phyloP scores from a whole-genome alignment of 768 basidiomycete genomes.

The Boletus patriciae region DNA sequence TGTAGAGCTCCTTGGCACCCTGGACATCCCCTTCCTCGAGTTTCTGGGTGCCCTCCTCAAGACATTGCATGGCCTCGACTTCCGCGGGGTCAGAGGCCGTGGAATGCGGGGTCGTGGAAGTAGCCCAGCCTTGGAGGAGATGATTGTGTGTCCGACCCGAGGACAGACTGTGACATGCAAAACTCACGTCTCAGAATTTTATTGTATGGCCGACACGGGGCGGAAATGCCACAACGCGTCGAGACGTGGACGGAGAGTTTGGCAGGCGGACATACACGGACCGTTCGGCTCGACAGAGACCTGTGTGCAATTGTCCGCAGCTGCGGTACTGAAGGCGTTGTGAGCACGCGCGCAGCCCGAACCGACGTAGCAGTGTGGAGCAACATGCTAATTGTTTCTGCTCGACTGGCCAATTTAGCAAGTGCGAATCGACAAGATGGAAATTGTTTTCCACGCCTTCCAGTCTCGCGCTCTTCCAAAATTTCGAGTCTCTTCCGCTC shows the following conservation, averaged over 20 bases:
- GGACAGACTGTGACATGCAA: conserved; percentile 12
- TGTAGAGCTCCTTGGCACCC: conserved; percentile 72
- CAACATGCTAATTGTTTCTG: conserved; percentile 32
- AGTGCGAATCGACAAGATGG: conserved; percentile 7
- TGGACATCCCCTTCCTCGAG: conserved; percentile 86
- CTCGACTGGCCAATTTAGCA: conserved; percentile 18
- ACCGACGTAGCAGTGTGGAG: conserved; percentile 19
- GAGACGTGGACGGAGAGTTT: conserved; percentile 11
- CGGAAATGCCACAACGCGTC: conserved; percentile 5
- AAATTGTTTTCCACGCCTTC: conserved; percentile 19
- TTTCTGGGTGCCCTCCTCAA: conserved; percentile 81
- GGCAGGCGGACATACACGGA: conserved; percentile 21
- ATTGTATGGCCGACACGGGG: conserved; percentile 6
- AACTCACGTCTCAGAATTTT: conserved; percentile 30
- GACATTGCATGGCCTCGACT: conserved; percentile 69
- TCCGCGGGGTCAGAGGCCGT: conserved; percentile 81
- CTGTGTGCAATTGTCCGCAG: conserved; percentile 21
- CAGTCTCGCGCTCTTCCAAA: conserved; percentile 31
- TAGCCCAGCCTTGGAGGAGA: conserved; percentile 60
- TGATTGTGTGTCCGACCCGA: neutral
- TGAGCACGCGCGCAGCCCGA: conserved; percentile 21
- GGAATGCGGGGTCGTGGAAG: conserved; percentile 79
- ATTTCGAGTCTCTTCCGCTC: conserved; percentile 24
- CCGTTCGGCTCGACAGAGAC: conserved; percentile 25
- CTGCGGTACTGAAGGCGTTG: conserved; percentile 26